A percentile compares a stretch with the other conserved stretches of the same genome.
Conservation (phyloP, 108 stramenopile genomes). For the Craspedostauros australis region DNA sequence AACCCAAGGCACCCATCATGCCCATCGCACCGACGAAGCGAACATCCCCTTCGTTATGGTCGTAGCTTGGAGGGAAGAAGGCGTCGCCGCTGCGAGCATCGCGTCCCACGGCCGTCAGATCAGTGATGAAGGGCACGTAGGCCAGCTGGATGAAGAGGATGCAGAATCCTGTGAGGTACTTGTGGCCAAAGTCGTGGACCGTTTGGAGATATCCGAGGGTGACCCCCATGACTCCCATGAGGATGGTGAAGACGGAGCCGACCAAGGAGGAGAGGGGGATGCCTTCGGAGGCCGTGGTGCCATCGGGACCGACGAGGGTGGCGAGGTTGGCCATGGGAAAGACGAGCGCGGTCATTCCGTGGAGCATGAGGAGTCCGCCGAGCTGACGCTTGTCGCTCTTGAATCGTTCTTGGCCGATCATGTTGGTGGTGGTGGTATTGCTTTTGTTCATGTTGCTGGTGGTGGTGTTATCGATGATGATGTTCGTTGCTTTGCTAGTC, state of each 20-base stretch:
- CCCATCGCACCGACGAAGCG: constrained; percentile 34
- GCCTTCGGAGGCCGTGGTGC: not conserved
- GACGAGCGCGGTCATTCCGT: constrained; percentile 5
- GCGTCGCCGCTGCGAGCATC: not conserved
- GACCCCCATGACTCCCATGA: constrained; percentile 3
- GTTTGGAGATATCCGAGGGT: constrained; percentile 7
- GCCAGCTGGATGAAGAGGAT: constrained; percentile 9
- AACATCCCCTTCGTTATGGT: not conserved
- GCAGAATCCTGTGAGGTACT: not conserved
- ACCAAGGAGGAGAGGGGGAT: not conserved
- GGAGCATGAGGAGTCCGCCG: constrained; percentile 23
- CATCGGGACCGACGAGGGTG: not conserved
- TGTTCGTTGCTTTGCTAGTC: no score
- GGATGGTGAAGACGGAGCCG: constrained; percentile 3
- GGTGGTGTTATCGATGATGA: no score
- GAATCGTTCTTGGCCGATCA: constrained; percentile 5
- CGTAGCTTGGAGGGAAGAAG: constrained; percentile 11
- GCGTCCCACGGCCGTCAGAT: constrained; percentile 14
- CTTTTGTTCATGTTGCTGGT: no score
- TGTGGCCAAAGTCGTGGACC: constrained; percentile 12
- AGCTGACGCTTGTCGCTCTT: constrained; percentile 20
- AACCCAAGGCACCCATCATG: constrained; percentile 15
- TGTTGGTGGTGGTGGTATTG: no score
- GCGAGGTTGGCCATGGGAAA: constrained; percentile 1
- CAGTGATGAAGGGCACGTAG: constrained; percentile 21